Evolutionary conservation across 208 protist species (phyloP).

Genomic region (Leishmania lainsoni): DNA sequence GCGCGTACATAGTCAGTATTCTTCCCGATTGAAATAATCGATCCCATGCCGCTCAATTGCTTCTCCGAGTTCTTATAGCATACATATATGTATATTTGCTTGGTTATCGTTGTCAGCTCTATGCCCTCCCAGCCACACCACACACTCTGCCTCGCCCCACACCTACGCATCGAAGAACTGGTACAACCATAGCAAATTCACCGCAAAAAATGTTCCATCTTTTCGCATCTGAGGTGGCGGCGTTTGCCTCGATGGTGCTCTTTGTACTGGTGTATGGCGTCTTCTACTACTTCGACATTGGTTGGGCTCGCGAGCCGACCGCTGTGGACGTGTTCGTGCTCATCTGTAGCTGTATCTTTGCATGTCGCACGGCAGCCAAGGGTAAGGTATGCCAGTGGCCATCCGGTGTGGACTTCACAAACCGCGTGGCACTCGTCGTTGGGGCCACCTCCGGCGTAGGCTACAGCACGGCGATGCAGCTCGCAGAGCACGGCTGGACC

Average conservation of each 20-base stretch:
- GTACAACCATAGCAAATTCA: background rate
- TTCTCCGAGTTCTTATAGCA: background rate
- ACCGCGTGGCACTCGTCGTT: conserved; percentile 76
- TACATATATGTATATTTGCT: background rate
- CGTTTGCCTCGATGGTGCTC: conserved; percentile 25
- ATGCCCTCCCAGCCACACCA: background rate
- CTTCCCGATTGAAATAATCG: background rate
- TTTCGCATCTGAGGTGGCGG: conserved; percentile 58
- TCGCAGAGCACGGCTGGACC: conserved; percentile 74
- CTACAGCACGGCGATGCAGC: conserved; percentile 68
- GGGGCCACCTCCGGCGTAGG: conserved; percentile 82
- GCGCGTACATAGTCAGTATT: background rate
- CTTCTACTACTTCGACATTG: conserved; percentile 22
- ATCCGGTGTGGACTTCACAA: conserved; percentile 47
- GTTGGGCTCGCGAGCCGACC: conserved; percentile 20
- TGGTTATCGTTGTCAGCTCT: background rate
- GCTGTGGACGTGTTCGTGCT: conserved; percentile 36
- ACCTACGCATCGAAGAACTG: background rate
- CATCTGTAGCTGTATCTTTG: conserved; percentile 37
- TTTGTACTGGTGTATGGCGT: conserved; percentile 18
- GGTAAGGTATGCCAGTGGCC: conserved; percentile 73
- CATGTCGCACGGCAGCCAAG: conserved; percentile 49
- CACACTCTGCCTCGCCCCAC: background rate
- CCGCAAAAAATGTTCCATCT: conserved; percentile 57
- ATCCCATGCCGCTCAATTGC: background rate